Base-by-base conservation (phyloP, 148 eudicot genomes). In the Polygonum maritimum region DNA sequence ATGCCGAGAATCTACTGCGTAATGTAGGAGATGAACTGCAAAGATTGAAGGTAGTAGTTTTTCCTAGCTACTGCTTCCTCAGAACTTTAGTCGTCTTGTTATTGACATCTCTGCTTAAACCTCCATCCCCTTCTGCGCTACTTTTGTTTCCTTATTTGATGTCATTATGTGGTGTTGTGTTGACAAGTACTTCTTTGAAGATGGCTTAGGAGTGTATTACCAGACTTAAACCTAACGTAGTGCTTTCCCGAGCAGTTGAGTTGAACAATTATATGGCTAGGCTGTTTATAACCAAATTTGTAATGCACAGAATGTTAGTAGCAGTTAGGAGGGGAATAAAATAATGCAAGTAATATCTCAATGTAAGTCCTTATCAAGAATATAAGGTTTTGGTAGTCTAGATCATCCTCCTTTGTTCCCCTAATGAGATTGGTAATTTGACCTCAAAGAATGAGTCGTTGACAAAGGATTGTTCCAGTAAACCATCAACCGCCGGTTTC, bases 41-140 rank as follows among this genome's bases (percentile, higher is more conserved):
- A 74, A 77, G 69, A 77, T 85, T 80, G 38, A 94, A 92, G 97
- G 98, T 94, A 78, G 52, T 76, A 15, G 36, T 73, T 70, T 39
- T 69, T 75, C 18, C 15, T 78, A 21, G 12, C 60, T 22, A 31
- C 38, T 49, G 38, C n/a, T 67, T 33, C 57, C 22, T 33, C 3
- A 33, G 31, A 4, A 62, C 69, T 67, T 14, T 38, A 35, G 71
- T 14, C 45, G 71, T 14, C 45, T 67, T 67, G 38, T 38, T 67
- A 65, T 9, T 76, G 11, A 15, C 18, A 26, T 63, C 12, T 63
- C 8, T 76, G 55, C 31, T 33, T 75, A 35, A 8, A 36, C 57
- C 57, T 33, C 41, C 26, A 35, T 21, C 12, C 40, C 48, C 11
- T 7, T 54, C 8, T 74, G 48, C 3, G 48, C 51, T 35, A 45